A percentile compares a stretch with the other conserved stretches of the same genome.
Conservation (phyloP, 1,284 basidiomycete genomes). For the Tausonia pullulans region DNA sequence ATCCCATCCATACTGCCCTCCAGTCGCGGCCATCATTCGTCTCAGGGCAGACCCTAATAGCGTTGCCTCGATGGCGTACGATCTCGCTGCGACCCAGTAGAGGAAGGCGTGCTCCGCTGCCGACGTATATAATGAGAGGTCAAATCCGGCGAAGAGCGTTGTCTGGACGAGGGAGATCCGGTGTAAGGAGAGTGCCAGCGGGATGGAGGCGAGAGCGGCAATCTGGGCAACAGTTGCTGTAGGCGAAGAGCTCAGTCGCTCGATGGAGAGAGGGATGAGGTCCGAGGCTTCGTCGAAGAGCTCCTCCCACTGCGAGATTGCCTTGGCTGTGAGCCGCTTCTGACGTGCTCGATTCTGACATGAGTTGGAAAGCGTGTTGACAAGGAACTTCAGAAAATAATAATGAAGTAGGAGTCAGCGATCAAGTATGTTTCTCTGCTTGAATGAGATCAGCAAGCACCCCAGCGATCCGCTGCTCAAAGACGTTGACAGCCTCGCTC, state of each 20-base stretch:
- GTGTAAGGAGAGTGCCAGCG: conserved; percentile 10
- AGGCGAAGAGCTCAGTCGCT: background rate
- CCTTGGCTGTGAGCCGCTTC: conserved; percentile 10
- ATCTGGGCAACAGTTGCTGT: background rate
- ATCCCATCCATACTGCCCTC: no score
- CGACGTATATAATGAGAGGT: conserved; percentile 7
- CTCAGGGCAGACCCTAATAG: no score
- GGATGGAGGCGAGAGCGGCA: conserved; percentile 2
- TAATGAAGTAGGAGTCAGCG: background rate
- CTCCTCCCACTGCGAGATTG: conserved; percentile 15
- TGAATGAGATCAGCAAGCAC: background rate
- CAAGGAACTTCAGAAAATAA: conserved; percentile 2
- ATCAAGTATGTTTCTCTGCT: background rate
- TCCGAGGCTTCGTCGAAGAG: conserved; percentile 8
- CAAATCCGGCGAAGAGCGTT: conserved; percentile 11
- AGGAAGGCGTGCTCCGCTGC: no score
- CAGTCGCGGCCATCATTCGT: no score
- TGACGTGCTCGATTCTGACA: conserved; percentile 12
- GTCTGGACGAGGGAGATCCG: conserved; percentile 9
- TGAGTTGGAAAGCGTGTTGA: conserved; percentile 8
- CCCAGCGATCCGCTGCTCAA: conserved; percentile 13
- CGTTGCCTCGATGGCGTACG: no score
- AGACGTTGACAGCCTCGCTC: conserved; percentile 8
- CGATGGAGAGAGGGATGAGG: background rate
- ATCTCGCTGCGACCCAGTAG: no score